Percentiles rank a stretch among this genome's conserved stretches.
Evolutionary conservation across 1,284 basidiomycete species (phyloP).

Genomic region (Lentinula novae-zelandiae): DNA sequence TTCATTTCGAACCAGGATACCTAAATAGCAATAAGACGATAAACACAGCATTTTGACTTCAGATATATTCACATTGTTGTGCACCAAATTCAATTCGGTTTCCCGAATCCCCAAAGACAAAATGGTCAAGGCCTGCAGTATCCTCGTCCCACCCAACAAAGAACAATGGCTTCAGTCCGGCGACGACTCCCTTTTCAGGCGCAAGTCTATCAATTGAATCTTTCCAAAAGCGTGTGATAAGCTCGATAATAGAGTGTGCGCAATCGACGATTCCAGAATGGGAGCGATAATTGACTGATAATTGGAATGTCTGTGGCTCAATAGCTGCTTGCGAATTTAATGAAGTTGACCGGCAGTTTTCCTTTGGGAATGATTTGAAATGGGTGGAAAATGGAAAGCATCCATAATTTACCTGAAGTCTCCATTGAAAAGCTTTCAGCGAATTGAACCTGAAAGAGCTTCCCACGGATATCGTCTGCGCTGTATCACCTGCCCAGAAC

Average conservation of each 20-base stretch:
- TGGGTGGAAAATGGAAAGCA: not conserved
- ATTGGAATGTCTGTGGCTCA: slow-evolving; percentile 51
- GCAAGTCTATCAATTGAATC: slow-evolving; percentile 59
- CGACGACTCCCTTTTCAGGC: slow-evolving; percentile 54
- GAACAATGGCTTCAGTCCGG: slow-evolving; percentile 60
- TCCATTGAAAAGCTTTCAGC: slow-evolving; percentile 61
- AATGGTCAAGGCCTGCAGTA: slow-evolving; percentile 51
- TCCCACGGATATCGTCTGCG: slow-evolving; percentile 71
- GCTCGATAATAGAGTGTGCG: slow-evolving; percentile 59
- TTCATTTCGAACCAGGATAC: slow-evolving; percentile 67
- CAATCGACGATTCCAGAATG: slow-evolving; percentile 71
- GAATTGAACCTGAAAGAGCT: slow-evolving; percentile 73
- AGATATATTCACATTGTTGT: slow-evolving; percentile 48
- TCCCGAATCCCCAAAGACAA: slow-evolving; percentile 49
- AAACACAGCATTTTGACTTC: not conserved
- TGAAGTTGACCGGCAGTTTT: slow-evolving; percentile 7
- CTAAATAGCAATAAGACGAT: slow-evolving; percentile 26
- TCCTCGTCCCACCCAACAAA: slow-evolving; percentile 52
- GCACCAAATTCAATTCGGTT: slow-evolving; percentile 63
- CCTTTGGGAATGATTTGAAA: slow-evolving; percentile 5
- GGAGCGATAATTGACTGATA: slow-evolving; percentile 66
- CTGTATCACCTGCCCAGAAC: slow-evolving; percentile 80
- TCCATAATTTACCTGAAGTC: slow-evolving; percentile 43
- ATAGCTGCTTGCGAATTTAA: not conserved
- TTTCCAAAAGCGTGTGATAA: slow-evolving; percentile 63